phyloP scores from a whole-genome alignment of 805 yeast species.

The Candida nitratophila region DNA sequence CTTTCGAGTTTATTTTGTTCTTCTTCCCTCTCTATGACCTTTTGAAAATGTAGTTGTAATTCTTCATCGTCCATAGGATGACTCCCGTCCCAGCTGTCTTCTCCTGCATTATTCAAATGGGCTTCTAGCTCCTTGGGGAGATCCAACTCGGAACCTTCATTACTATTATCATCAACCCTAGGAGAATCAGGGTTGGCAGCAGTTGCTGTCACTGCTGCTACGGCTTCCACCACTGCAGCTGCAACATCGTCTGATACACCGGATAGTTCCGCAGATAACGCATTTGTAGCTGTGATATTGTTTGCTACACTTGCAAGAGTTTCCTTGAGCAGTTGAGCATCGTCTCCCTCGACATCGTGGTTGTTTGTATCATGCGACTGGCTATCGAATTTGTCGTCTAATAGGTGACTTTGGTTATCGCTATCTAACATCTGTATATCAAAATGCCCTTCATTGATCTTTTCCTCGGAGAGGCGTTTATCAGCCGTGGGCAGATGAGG shows the following conservation, averaged over 20 bases:
- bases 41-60: conserved; percentile 20
- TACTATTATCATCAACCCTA: background rate
- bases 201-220: background rate
- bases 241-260: background rate
- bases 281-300: background rate
- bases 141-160: background rate
- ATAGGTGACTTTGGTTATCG: too few relatives aligned
- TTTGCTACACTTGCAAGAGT: background rate
- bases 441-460: background rate
- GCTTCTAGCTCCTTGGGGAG: background rate
- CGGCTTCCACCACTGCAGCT: background rate
- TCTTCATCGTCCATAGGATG: conserved; percentile 17
- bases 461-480: background rate
- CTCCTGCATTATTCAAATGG: background rate
- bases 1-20: too few relatives aligned
- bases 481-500: background rate
- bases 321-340: background rate
- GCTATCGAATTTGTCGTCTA: too few relatives aligned
- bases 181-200: background rate
- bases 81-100: background rate
- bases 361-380: background rate
- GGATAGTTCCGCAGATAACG: background rate
- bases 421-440: background rate
- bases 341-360: background rate
- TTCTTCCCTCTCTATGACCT: conserved; percentile 11